Evolutionary conservation across 2,329 filamentous ascomycete species (phyloP).

Genomic region (Hymenoscyphus salicellus): DNA sequence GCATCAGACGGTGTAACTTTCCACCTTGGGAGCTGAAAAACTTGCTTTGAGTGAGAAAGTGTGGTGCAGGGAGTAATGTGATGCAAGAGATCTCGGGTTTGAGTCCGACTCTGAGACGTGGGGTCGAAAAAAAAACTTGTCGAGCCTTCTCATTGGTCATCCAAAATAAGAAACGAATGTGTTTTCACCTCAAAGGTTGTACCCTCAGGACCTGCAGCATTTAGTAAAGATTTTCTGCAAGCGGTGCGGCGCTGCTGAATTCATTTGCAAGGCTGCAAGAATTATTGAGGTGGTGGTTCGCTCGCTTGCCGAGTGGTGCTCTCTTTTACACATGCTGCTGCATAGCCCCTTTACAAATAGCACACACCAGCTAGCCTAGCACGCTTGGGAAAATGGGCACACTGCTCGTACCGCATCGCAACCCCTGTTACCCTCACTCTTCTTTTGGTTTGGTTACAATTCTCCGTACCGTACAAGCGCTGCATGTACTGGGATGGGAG

Average conservation of each 20-base stretch:
- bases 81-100: neutral
- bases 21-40: neutral
- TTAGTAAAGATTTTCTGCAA: neutral
- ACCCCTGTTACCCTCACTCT: too few species aligned
- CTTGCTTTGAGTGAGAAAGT: neutral
- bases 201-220: neutral
- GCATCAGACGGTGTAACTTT: neutral
- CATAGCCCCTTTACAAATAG: too few species aligned
- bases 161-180: neutral
- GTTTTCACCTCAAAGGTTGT: neutral
- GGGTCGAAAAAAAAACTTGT: neutral
- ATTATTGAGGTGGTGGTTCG: too few species aligned
- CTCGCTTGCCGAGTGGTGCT: neutral
- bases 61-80: neutral
- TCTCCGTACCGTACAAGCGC: too few species aligned
- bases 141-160: neutral
- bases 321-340: neutral
- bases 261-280: too few species aligned
- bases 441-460: too few species aligned
- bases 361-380: too few species aligned
- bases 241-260: neutral
- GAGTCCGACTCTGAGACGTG: conserved; percentile 1
- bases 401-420: too few species aligned
- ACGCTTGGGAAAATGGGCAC: too few species aligned
- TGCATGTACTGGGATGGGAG: too few species aligned